These are phyloP conservation scores for Toxoplasma gondii DNA, from an alignment of 169 alveolate species.

Conservation along the genomic window DNA sequence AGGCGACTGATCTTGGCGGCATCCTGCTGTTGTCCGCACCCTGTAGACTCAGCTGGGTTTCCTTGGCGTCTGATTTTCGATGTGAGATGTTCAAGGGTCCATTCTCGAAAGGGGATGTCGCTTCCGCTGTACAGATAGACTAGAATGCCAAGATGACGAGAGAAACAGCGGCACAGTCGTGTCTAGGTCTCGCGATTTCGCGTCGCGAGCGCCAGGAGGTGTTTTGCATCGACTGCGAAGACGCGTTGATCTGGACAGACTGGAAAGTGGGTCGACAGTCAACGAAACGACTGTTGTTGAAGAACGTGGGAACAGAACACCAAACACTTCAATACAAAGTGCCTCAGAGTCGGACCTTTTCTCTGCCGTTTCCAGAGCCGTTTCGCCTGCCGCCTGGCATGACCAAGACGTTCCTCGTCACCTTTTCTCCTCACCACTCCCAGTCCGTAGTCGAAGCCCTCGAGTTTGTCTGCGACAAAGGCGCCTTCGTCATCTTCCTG, in stretches of 20 bases:
- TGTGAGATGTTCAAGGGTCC: no score
- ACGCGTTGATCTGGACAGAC: slow-evolving; percentile 12
- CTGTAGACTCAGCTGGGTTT: no score
- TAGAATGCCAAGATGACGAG: neutral
- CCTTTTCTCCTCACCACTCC: neutral
- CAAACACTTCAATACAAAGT: neutral
- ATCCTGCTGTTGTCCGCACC: no score
- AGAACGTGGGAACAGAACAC: neutral
- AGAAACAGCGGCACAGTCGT: neutral
- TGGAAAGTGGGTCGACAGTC: slow-evolving; percentile 22
- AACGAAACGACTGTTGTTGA: neutral
- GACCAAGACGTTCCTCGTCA: neutral
- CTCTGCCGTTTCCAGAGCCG: slow-evolving; percentile 13
- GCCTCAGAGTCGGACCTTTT: neutral
- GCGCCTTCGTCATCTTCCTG: neutral
- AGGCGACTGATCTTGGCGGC: no score
- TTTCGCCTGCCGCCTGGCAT: slow-evolving; percentile 38
- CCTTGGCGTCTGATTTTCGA: no score
- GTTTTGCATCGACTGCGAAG: slow-evolving; percentile 36
- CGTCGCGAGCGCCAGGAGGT: slow-evolving; percentile 29
- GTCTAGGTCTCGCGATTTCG: neutral
- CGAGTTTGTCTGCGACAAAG: slow-evolving; percentile 3
- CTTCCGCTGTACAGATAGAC: no score
- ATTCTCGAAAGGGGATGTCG: no score
- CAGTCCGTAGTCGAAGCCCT: neutral